These are phyloP conservation scores for Solanum hybrid DNA, from an alignment of 305 asterid species.

Conservation along the genomic window DNA sequence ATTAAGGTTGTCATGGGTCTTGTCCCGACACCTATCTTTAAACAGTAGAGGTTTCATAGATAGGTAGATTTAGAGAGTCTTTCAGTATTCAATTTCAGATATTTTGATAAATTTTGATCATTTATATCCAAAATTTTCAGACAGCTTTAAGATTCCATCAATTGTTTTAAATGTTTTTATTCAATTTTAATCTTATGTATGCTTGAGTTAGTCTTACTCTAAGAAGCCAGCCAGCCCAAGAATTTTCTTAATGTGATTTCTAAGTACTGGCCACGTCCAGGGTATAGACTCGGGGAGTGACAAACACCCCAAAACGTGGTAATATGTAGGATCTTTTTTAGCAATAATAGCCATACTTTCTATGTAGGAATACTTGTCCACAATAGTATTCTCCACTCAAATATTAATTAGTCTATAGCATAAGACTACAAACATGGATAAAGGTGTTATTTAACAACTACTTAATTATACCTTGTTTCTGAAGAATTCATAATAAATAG, in stretches of 20 bases:
- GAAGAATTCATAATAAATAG: neutral
- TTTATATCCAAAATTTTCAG: neutral
- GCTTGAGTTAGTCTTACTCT: neutral
- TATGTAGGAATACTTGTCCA: neutral
- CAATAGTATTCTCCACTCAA: neutral
- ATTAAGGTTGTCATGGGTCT: neutral
- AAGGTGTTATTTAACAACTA: neutral
- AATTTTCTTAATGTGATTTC: neutral
- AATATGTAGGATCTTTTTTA: neutral
- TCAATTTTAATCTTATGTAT: neutral
- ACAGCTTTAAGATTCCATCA: neutral
- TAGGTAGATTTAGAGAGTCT: neutral
- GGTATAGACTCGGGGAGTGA: neutral
- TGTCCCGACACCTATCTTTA: neutral
- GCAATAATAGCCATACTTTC: neutral
- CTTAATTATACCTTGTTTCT: neutral
- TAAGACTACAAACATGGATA: neutral
- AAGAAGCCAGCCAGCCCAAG: neutral
- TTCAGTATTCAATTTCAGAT: neutral
- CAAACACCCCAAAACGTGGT: neutral
- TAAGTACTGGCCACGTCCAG: neutral
- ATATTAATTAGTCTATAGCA: neutral
- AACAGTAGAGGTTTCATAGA: neutral
- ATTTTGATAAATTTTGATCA: neutral
- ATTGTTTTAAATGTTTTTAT: neutral